Conservation (phyloP, 2,329 filamentous ascomycete genomes). For the Epichloe uncinata region DNA sequence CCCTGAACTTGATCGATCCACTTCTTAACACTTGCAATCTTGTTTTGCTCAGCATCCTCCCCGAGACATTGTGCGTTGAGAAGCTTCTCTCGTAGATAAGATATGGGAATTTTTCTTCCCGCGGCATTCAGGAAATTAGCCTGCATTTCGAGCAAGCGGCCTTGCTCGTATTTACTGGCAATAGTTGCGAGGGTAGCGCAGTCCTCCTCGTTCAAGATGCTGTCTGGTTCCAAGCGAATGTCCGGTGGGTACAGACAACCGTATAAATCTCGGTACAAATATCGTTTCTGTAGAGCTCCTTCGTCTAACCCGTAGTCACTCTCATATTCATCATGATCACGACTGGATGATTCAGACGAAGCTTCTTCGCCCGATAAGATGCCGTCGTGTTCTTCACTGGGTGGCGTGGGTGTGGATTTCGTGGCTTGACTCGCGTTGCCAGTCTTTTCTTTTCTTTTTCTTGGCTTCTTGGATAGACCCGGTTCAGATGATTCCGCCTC, state of each 20-base stretch:
- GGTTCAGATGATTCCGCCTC: no score
- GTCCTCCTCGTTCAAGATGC: constrained; percentile 17
- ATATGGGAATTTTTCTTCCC: constrained; percentile 25
- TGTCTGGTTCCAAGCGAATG: constrained; percentile 11
- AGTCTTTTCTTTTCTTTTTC: no score
- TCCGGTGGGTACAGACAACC: constrained; percentile 17
- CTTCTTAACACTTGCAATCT: neutral
- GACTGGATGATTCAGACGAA: constrained; percentile 11
- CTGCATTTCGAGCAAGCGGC: constrained; percentile 29
- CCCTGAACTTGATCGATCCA: constrained; percentile 1
- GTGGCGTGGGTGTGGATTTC: no score
- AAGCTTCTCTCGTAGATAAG: constrained; percentile 22
- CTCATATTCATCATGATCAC: neutral
- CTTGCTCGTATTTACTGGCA: constrained; percentile 19
- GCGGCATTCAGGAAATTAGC: constrained; percentile 30
- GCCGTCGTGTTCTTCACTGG: neutral
- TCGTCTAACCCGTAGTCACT: constrained; percentile 8
- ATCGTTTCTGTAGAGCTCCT: constrained; percentile 13
- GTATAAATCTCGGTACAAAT: constrained; percentile 20
- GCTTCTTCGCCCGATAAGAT: constrained; percentile 15
- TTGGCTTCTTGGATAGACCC: no score
- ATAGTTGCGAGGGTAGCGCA: constrained; percentile 23
- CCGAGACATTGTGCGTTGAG: neutral
- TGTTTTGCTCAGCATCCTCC: neutral
- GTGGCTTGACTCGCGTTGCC: no score